Conservation (phyloP, 768 basidiomycete species). For the Megacollybia marginata region DNA sequence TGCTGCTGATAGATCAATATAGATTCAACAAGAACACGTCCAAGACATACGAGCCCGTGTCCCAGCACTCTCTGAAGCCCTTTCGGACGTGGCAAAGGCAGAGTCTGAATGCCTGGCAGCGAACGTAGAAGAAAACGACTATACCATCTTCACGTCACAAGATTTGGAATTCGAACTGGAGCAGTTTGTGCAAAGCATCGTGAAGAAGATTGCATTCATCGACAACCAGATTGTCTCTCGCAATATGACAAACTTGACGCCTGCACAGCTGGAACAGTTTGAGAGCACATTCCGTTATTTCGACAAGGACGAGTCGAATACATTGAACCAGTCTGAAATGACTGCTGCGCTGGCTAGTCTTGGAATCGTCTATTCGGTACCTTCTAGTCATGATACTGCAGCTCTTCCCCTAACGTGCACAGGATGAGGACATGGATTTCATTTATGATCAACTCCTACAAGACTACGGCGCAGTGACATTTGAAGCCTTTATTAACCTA, state of each 20-base stretch:
- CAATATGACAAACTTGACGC: slow-evolving; percentile 90
- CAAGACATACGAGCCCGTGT: slow-evolving; percentile 60
- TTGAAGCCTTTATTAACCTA: slow-evolving; percentile 91
- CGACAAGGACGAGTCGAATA: slow-evolving; percentile 88
- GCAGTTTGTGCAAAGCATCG: slow-evolving; percentile 70
- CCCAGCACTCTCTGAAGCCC: slow-evolving; percentile 51
- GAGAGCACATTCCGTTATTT: slow-evolving; percentile 98
- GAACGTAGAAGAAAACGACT: slow-evolving; percentile 96
- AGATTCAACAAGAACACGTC: slow-evolving; percentile 73
- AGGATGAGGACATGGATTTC: slow-evolving; percentile 76
- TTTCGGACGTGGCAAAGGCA: slow-evolving; percentile 49
- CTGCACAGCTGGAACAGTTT: slow-evolving; percentile 93
- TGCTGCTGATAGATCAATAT: slow-evolving; percentile 1
- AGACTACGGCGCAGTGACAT: slow-evolving; percentile 85
- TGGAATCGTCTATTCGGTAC: slow-evolving; percentile 84
- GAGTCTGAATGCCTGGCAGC: slow-evolving; percentile 77
- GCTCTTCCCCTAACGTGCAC: background rate
- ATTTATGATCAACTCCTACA: slow-evolving; percentile 75
- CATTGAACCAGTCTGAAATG: slow-evolving; percentile 78
- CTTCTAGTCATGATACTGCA: slow-evolving; percentile 10
- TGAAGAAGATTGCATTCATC: slow-evolving; percentile 90
- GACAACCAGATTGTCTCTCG: slow-evolving; percentile 97
- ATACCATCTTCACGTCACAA: slow-evolving; percentile 83
- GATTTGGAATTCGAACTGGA: slow-evolving; percentile 89
- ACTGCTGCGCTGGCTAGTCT: slow-evolving; percentile 91